Evolutionary conservation across 129 eudicot species (phyloP).

Genomic region (Apium graveolens): DNA sequence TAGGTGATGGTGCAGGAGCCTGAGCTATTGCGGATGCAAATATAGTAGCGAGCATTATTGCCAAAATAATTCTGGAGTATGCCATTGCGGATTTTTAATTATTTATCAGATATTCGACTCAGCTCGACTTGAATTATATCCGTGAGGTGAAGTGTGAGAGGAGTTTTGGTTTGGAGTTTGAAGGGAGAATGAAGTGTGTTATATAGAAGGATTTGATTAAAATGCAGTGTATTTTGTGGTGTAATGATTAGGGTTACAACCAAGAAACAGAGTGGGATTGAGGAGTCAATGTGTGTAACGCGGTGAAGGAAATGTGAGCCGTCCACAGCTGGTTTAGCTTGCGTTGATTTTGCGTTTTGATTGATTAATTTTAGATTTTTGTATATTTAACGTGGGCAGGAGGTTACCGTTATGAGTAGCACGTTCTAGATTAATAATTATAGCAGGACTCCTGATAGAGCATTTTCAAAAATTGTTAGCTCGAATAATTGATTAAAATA

Average conservation of each 20-base stretch:
- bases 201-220: not conserved
- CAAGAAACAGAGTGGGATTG: slow-evolving; percentile 2
- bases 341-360: not conserved
- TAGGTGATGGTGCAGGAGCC: slow-evolving; percentile 44
- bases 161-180: too few species aligned
- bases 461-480: too few species aligned
- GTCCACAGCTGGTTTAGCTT: not conserved
- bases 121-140: not conserved
- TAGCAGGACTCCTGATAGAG: too few species aligned
- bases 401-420: slow-evolving; percentile 9
- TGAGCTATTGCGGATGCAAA: slow-evolving; percentile 54
- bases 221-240: not conserved
- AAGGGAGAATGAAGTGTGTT: not conserved
- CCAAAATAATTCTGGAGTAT: slow-evolving; percentile 20
- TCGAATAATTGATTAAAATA: too few species aligned
- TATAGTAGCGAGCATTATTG: slow-evolving; percentile 22
- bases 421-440: not conserved
- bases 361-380: not conserved
- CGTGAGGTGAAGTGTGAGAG: not conserved
- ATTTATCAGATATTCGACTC: not conserved
- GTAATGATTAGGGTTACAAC: slow-evolving; percentile 4
- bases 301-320: not conserved
- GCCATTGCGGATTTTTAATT: slow-evolving; percentile 23
- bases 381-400: too few species aligned
- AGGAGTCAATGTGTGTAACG: not conserved